Base-by-base conservation (phyloP, 768 basidiomycete genomes). In the Pleurotus tuber-regium region DNA sequence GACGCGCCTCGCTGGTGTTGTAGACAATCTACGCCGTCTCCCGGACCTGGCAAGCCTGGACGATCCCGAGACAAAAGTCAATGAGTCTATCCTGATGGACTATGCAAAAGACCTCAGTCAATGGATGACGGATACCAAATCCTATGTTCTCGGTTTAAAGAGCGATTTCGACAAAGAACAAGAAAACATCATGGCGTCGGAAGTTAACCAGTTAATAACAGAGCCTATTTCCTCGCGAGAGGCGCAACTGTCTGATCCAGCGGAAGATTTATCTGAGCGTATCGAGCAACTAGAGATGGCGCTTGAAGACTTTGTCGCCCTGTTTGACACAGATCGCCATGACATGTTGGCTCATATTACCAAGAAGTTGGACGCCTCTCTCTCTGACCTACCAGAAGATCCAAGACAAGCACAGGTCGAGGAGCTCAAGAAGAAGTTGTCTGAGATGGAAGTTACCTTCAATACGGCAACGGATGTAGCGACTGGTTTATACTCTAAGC, bases 11-110 rank as follows among this genome's bases (percentile, higher is more conserved):
- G 31, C n/a, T 35, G 18, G n/a, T 8, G 31, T 18, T 3, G 14
- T 48, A 11, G 29, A 35, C 9, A 48, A 48, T 48, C 31, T 48
- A 9, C 18, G 46, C 12, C 12, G 46, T 14, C 31, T 48, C 23
- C 46, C 46, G n/a, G 46, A 48, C 12, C 19, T 48, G 14, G 46
- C 18, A 19, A 6, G 4, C 12, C 19, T 48, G 2, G 31, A 24
- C 30, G 16, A 35, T 3, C 10, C 30, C n/a, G 35, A 18, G 9
- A 7, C 30, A 11, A 18, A 8, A 2, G 31, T 12, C 11, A 31
- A 48, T 31, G 46, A 18, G 18, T 11, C 21, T 16, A 19, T 10
- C 29, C n/a, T 48, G 31, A 12, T 48, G 18, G 31, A n/a, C 5
- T 48, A 48, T 19, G 46, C 29, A 6, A 21, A 4, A 18, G 29